phyloP scores from a whole-genome alignment of 2,329 filamentous ascomycete species.

The Fusarium kyushuense region DNA sequence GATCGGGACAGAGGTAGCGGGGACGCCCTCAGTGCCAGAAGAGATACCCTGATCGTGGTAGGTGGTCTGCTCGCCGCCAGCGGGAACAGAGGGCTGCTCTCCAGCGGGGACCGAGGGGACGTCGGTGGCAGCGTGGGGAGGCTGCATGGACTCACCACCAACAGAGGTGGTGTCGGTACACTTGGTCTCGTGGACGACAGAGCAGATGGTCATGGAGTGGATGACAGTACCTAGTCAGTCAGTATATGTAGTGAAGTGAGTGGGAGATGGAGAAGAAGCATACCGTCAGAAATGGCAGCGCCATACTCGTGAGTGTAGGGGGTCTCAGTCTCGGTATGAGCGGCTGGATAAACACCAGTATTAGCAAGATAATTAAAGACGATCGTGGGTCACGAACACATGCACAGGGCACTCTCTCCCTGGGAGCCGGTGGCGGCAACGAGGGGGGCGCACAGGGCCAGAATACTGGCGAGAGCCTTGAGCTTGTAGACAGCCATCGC shows the following conservation, averaged over 20 bases:
- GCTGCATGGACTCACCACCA: conserved; percentile 25
- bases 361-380: neutral
- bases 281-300: conserved; percentile 51
- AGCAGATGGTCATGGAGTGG: conserved; percentile 55
- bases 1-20: conserved; percentile 18
- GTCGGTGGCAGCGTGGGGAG: conserved; percentile 16
- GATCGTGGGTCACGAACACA: conserved; percentile 3
- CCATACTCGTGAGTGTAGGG: conserved; percentile 51
- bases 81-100: conserved; percentile 27
- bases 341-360: conserved; percentile 43
- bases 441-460: conserved; percentile 44
- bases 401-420: conserved; percentile 40
- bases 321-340: conserved; percentile 47
- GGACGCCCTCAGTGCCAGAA: conserved; percentile 8
- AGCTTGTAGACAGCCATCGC: conserved; percentile 50
- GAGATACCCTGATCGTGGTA: conserved; percentile 30
- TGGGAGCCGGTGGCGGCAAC: conserved; percentile 31
- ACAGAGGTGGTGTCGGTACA: conserved; percentile 51
- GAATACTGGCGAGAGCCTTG: conserved; percentile 40
- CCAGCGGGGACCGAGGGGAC: conserved; percentile 18
- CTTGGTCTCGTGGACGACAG: conserved; percentile 51
- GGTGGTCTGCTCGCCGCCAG: conserved; percentile 33
- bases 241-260: neutral
- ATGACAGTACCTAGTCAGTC: conserved; percentile 48
- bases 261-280: neutral